Base-by-base conservation (phyloP, 1,284 basidiomycete species). In the Xanthoconium separans region DNA sequence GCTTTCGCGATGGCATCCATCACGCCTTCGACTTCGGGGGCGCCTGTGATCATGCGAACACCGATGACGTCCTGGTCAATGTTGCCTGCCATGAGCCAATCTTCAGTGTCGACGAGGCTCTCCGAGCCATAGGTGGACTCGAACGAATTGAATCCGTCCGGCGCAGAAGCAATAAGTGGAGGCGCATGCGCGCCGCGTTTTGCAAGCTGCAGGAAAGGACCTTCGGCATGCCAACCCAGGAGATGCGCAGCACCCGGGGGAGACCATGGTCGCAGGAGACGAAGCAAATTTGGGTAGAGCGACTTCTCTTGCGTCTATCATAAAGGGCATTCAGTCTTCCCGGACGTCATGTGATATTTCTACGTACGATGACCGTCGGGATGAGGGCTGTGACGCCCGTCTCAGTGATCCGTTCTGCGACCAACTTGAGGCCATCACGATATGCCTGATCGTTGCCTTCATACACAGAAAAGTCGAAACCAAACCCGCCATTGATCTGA, bases 351-450 rank as follows among this genome's bases (percentile, higher is more conserved):
- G 16, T 8, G 44, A 42, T n/a, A 11, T 9, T 15, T 15, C 24
- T 24, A 75, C 87, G 61, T 64, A 91, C 89, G 57, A 93, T 90
- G 55, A 93, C 77, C 4, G 89, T 92, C 11, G 88, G 87, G 37
- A 90, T 75, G n/a, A 91, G 91, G 77, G 88, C 85, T 27, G 93
- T 95, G 8, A 93, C 91, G 8, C 93, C 93, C 1, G 92, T 95
- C 72, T 93, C 90, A 15, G 89, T 80, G 49, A 95, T 90, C 58
- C 83, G 81, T 66, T 81, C 79, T 2, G 90, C 84, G 47, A 95
- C 84, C 56, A 75, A 74, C 64, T 83, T 81, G 65, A 95, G 74
- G 4, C 89, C 88, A n/a, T 80, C 63, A 42, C 77, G 73, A 71
- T 93, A 95, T 0, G 72, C 74, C 43, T 80, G 78, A 54, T 91